Evolutionary conservation across 345 rosid species (phyloP).

Genomic region (Ceriops zippeliana): DNA sequence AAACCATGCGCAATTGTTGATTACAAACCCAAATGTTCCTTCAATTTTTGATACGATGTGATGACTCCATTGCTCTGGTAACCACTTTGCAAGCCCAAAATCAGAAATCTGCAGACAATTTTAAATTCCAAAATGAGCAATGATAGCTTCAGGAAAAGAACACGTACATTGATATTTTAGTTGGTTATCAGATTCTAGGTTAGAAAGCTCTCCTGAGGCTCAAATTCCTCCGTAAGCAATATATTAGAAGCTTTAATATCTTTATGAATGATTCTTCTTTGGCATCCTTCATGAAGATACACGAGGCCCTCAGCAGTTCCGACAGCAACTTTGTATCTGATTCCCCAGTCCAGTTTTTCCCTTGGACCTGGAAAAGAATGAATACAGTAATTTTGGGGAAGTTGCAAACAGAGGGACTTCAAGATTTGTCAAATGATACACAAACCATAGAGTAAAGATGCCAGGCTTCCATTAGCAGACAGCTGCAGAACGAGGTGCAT

Average conservation of each 20-base stretch:
- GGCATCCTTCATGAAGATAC: constrained; percentile 89
- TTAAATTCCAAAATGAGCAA: constrained; percentile 10
- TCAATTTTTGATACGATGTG: constrained; percentile 73
- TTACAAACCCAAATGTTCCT: constrained; percentile 90
- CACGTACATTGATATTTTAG: not conserved
- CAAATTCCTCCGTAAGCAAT: constrained; percentile 77
- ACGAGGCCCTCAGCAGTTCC: constrained; percentile 82
- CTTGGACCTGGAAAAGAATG: constrained; percentile 36
- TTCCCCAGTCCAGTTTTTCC: constrained; percentile 59
- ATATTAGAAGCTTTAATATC: constrained; percentile 92
- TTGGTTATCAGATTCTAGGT: constrained; percentile 2
- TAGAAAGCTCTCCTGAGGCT: constrained; percentile 54
- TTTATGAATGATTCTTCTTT: constrained; percentile 87
- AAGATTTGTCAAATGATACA: constrained; percentile 1
- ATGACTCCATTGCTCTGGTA: constrained; percentile 91
- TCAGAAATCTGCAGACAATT: constrained; percentile 71
- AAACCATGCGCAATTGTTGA: not conserved
- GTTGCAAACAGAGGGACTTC: constrained; percentile 4
- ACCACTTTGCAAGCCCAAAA: constrained; percentile 95
- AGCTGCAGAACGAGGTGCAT: constrained; percentile 89
- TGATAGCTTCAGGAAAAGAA: not conserved
- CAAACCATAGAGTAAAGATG: constrained; percentile 78
- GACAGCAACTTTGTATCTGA: constrained; percentile 63
- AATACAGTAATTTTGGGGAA: constrained; percentile 5
- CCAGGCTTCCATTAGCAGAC: constrained; percentile 82